Base-by-base conservation (phyloP, 1,284 basidiomycete genomes). In the Ceratobasidium sp. region DNA sequence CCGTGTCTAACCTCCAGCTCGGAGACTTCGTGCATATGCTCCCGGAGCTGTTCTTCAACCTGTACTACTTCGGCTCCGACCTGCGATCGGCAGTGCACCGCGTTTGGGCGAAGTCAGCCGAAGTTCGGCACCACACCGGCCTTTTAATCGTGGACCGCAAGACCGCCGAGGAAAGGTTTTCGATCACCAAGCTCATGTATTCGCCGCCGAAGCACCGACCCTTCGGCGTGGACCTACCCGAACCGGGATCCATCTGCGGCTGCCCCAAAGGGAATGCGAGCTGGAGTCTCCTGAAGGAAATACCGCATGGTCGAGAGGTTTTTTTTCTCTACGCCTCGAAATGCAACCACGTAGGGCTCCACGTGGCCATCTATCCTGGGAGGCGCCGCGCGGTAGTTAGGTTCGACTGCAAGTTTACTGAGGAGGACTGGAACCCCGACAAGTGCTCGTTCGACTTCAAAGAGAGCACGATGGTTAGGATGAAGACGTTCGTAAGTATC, bases 31-130 rank as follows among this genome's bases (percentile, higher is more conserved):
- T 44, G 6, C 57, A 62, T 30, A 30, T 73, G 3, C 55, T 73
- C 20, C 57, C 70, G 14, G 70, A 73, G n/a, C 1, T 73, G 1
- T 50, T 73, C 16, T 2, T 73, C 33, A 73, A 62, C 44, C 57
- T 73, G 3, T 73, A 73, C 46, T 73, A 73, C 27, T 50, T 60
- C 46, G 70, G 70, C 7, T 6, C 70, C 14, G 57, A 62, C 16
- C 57, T 73, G 10, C 54, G 44, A 7, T 20, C 23, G 8, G 6
- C 70, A 2, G 23, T 57, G 2, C 35, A 73, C 20, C 20, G 30
- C 10, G 57, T 62, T 2, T 73, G 70, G 70, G 70, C 57, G 2
- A 73, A 30, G 20, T 73, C 70, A 4, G 27, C 20, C 16, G 70
- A 73, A 16, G 55, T 30, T 1, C 57, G 44, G 1, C 27, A 41